Evolutionary conservation across 768 basidiomycete genomes (phyloP), one percentile per base, ranked within the genome.

Genomic region (Termitomyces sp.): DNA sequence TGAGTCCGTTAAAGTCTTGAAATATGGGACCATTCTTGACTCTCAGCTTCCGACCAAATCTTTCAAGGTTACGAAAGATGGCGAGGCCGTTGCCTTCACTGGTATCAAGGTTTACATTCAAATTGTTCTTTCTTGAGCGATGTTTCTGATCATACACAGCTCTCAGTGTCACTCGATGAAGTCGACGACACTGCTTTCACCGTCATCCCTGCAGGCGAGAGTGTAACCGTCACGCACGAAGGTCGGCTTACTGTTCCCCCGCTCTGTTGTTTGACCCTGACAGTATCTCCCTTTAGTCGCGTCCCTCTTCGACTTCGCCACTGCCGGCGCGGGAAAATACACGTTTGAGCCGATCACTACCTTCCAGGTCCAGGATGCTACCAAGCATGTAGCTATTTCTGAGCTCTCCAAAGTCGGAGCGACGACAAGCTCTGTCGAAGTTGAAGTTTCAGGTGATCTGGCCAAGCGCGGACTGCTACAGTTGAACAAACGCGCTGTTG

Each of bases 21-120:
- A 74, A 60, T 77, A 75, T 58, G 73, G 68, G n/a, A 78, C 77
- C 15, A 71, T 79, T 52, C 70, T 78, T 52, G 76, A 79, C 62
- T 67, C 65, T 38, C 62, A 70, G 27, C 62, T 73, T n/a, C 74
- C 76, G 5, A 76, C 76, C 32, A 72, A 68, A 60, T 76, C 75
- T 2, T 78, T 79, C 63, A 64, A 60, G 7, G 70, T 78, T 56
- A 74, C 68, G 41, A 75, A 74, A 61, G 70, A 73, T 58, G 75
- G 70, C 22, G 48, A 62, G 18, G 62, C 60, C 3, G 75, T 76
- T 33, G 48, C 66, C 13, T 79, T 79, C 68, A 76, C 68, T 13
- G 78, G 78, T 22, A 59, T 76, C 55, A 75, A 76, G 70, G 74
- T 78, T 43, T 46, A 54, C 12, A 42, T 42, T 12, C 25, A 16